These are phyloP conservation scores for Thraustochytrium striatum DNA, from an alignment of 352 stramenopile species.

Conservation along the genomic window DNA sequence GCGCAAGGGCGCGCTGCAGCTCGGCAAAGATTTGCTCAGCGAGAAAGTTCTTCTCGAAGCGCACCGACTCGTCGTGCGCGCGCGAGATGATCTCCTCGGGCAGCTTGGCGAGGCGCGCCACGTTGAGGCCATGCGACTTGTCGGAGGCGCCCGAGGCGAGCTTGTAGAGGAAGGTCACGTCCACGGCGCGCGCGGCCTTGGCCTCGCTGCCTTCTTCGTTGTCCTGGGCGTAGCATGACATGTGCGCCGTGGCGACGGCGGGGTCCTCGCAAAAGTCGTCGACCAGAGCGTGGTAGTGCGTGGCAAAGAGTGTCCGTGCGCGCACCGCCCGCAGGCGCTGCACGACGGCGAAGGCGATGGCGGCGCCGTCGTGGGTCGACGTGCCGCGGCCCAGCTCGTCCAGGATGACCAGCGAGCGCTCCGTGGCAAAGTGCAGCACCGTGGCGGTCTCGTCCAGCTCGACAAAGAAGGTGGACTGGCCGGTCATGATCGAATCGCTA, in stretches of 20 bases:
- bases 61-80: constrained; percentile 19
- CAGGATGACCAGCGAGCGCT: constrained; percentile 92
- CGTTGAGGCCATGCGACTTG: constrained; percentile 98
- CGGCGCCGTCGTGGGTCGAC: constrained; percentile 96
- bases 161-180: constrained; percentile 99
- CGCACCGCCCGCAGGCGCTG: constrained; percentile 56
- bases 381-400: constrained; percentile 97
- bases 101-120: constrained; percentile 93
- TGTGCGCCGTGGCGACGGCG: constrained; percentile 76
- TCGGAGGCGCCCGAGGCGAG: constrained; percentile 89
- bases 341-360: constrained; percentile 90
- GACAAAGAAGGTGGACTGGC: constrained; percentile 99
- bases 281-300: constrained; percentile 83
- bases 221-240: constrained; percentile 77
- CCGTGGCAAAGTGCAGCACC: constrained; percentile 90
- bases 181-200: constrained; percentile 54
- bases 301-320: constrained; percentile 91
- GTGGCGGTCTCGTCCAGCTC: constrained; percentile 96
- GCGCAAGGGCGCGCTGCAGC: background rate
- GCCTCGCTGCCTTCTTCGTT: constrained; percentile 57
- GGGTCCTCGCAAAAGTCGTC: constrained; percentile 51
- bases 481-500: constrained; percentile 89
- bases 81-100: constrained; percentile 65
- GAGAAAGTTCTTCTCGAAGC: constrained; percentile 18
- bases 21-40: constrained; percentile 25